These are phyloP conservation scores for Apium graveolens DNA, from an alignment of 129 eudicot genomes.

Conservation along the genomic window DNA sequence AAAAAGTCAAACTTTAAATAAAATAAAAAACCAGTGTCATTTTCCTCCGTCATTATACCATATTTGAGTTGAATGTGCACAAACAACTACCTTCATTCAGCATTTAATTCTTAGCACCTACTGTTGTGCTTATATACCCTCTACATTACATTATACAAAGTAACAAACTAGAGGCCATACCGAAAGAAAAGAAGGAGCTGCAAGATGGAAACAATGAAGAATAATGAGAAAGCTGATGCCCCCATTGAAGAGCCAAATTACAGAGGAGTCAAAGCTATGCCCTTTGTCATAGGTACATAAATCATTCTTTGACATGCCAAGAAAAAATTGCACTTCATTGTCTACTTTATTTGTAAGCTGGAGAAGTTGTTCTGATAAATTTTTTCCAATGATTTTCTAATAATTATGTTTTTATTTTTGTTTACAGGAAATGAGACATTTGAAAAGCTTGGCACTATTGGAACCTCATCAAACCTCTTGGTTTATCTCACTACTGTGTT, in stretches of 20 bases:
- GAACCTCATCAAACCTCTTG: slow-evolving; percentile 13
- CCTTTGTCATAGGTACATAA: slow-evolving; percentile 5
- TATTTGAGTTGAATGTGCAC: no score
- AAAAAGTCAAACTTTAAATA: no score
- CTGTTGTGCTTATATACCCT: not conserved
- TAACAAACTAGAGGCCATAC: not conserved
- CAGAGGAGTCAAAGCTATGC: slow-evolving; percentile 13
- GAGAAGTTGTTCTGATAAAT: not conserved
- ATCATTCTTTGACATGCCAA: not conserved
- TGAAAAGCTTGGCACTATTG: slow-evolving; percentile 21
- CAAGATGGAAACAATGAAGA: not conserved
- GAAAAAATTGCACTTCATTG: no score
- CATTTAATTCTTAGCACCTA: not conserved
- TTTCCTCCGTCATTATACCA: no score
- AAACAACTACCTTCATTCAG: not conserved
- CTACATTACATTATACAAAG: not conserved
- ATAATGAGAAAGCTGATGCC: not conserved
- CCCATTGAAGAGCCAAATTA: not conserved
- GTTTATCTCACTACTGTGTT: slow-evolving; percentile 18
- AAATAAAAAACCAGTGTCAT: no score
- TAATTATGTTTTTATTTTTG: not conserved
- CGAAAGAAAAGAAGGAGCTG: not conserved
- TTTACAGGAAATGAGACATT: slow-evolving; percentile 15
- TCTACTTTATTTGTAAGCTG: no score
- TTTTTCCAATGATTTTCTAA: not conserved